Conservation (phyloP, 768 basidiomycete species). For the Podaxis sp. region DNA sequence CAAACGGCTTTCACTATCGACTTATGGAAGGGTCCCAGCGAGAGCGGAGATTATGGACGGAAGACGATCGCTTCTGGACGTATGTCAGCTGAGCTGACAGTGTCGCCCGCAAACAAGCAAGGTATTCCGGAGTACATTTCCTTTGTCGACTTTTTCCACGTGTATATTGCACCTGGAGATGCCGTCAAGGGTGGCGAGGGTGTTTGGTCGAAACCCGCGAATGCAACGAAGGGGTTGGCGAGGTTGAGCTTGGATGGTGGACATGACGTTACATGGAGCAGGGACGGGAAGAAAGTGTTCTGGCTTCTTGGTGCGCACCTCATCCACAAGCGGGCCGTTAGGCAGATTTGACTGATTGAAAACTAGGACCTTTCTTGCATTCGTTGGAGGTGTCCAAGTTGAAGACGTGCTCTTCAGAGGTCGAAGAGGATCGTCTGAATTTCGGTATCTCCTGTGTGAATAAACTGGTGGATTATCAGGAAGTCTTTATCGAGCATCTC, state of each 20-base stretch:
- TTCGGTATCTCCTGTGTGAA: slow-evolving; percentile 67
- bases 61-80: slow-evolving; percentile 50
- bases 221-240: slow-evolving; percentile 58
- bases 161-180: slow-evolving; percentile 52
- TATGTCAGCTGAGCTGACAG: slow-evolving; percentile 56
- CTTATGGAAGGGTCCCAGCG: slow-evolving; percentile 42
- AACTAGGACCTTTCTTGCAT: slow-evolving; percentile 61
- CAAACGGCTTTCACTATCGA: slow-evolving; percentile 31
- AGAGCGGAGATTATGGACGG: slow-evolving; percentile 46
- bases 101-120: slow-evolving; percentile 30
- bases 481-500: slow-evolving; percentile 55
- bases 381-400: slow-evolving; percentile 56
- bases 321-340: background rate
- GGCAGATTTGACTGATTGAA: background rate
- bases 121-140: slow-evolving; percentile 42
- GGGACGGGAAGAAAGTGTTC: slow-evolving; percentile 63
- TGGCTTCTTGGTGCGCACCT: slow-evolving; percentile 70
- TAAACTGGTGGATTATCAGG: slow-evolving; percentile 52
- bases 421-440: slow-evolving; percentile 45
- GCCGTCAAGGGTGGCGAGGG: slow-evolving; percentile 37
- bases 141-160: slow-evolving; percentile 69
- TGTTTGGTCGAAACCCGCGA: slow-evolving; percentile 71
- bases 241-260: slow-evolving; percentile 73
- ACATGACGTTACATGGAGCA: slow-evolving; percentile 63
- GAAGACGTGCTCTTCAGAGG: slow-evolving; percentile 42